Evolutionary conservation across 164 flowering plant species (phyloP).

Genomic region (Kingdonia uniflora): DNA sequence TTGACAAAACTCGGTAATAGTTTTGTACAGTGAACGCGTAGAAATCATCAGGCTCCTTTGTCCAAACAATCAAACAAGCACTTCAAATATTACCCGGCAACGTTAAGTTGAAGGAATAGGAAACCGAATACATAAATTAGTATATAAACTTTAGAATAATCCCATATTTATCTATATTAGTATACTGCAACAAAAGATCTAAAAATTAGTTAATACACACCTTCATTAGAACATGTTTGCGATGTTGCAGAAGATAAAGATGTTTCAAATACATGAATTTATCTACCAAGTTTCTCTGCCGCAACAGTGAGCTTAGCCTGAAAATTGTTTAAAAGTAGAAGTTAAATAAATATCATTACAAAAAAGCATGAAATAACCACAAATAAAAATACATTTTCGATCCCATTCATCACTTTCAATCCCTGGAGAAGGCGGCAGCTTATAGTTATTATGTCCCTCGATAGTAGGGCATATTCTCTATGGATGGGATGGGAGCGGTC

Average conservation of each 20-base stretch:
- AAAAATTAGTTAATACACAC: constrained; percentile 17
- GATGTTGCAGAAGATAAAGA: constrained; percentile 24
- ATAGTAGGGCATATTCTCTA: too few relatives aligned
- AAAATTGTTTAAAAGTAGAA: background rate
- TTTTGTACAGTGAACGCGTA: constrained; percentile 82
- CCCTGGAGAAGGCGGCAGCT: too few relatives aligned
- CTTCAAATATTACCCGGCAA: background rate
- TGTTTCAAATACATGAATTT: constrained; percentile 68
- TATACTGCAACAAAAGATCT: background rate
- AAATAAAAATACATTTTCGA: too few relatives aligned
- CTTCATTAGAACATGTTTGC: constrained; percentile 24
- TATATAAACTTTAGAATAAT: too few relatives aligned
- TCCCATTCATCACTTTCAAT: too few relatives aligned
- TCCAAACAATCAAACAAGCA: constrained; percentile 7
- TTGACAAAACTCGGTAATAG: constrained; percentile 45
- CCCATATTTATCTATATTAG: too few relatives aligned
- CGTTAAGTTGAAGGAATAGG: background rate
- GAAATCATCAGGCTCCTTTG: constrained; percentile 76
- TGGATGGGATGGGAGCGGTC: too few relatives aligned
- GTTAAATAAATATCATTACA: too few relatives aligned
- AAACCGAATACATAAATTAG: background rate
- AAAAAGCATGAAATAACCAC: too few relatives aligned
- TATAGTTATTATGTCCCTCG: too few relatives aligned
- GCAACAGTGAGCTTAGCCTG: constrained; percentile 55
- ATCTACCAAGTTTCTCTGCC: constrained; percentile 62